Evolutionary conservation across 306 rosid genomes (phyloP).

Genomic region (Lupinus albus): DNA sequence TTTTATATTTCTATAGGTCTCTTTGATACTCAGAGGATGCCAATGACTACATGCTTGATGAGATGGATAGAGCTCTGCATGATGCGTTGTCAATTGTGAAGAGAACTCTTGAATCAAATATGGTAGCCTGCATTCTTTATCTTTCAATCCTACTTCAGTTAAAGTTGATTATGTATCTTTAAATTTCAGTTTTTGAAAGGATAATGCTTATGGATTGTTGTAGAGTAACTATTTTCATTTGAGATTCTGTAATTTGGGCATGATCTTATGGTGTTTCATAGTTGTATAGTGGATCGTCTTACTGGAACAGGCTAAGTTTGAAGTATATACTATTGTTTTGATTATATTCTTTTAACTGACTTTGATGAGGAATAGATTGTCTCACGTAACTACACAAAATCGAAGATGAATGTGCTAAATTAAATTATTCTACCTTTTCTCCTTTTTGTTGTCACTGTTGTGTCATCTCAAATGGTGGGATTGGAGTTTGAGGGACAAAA

Average conservation of each 20-base stretch:
- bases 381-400: neutral
- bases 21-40: conserved; percentile 94
- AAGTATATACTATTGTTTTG: neutral
- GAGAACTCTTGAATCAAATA: conserved; percentile 94
- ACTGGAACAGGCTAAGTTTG: neutral
- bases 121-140: conserved; percentile 49
- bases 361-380: neutral
- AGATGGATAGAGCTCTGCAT: conserved; percentile 97
- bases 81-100: conserved; percentile 90
- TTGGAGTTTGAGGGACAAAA: neutral
- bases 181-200: neutral
- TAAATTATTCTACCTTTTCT: neutral
- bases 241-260: neutral
- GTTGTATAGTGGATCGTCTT: neutral
- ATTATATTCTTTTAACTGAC: neutral
- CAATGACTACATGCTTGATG: conserved; percentile 96
- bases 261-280: neutral
- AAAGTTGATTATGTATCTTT: neutral
- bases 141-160: neutral
- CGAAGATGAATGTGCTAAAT: neutral
- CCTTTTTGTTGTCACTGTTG: neutral
- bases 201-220: neutral
- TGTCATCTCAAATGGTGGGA: neutral
- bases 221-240: too few relatives aligned
- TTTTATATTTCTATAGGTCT: conserved; percentile 57